A percentile compares a stretch with the other conserved stretches of the same genome.
phyloP scores from a whole-genome alignment of 1,139 yeast species.

The Schizosaccharomyces versatilis region DNA sequence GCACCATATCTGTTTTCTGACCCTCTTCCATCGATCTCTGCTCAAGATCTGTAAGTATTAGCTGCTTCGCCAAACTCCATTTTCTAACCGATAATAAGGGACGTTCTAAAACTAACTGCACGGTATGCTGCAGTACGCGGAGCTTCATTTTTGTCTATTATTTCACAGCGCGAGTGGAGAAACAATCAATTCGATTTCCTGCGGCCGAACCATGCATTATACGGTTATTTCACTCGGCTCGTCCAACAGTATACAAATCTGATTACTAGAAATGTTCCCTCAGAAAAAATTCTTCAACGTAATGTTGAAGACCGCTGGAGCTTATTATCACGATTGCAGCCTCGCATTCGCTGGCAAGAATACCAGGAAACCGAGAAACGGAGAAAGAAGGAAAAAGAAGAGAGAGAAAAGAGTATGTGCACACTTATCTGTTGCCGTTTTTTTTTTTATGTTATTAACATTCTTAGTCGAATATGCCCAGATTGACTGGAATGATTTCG shows the following conservation, averaged over 20 bases:
- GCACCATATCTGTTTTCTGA: slow-evolving; percentile 27
- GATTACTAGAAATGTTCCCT: slow-evolving; percentile 16
- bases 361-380: slow-evolving; percentile 21
- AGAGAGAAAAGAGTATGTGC: slow-evolving; percentile 20
- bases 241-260: slow-evolving; percentile 35
- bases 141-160: slow-evolving; percentile 22
- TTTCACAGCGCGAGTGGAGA: slow-evolving; percentile 24
- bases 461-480: slow-evolving; percentile 34
- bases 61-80: background rate
- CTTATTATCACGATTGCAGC: slow-evolving; percentile 31
- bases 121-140: slow-evolving; percentile 40
- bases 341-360: slow-evolving; percentile 36
- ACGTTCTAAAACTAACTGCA: slow-evolving; percentile 53
- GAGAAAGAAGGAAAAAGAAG: slow-evolving; percentile 19
- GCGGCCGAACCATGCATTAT: slow-evolving; percentile 35
- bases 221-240: slow-evolving; percentile 30
- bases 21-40: slow-evolving; percentile 34
- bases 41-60: slow-evolving; percentile 27
- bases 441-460: background rate
- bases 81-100: slow-evolving; percentile 14
- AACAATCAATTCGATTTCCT: slow-evolving; percentile 50
- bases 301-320: slow-evolving; percentile 17
- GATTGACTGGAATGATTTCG: slow-evolving; percentile 75
- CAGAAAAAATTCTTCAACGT: slow-evolving; percentile 13
- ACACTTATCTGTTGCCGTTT: background rate